These are phyloP conservation scores for Mollisiaceae sp. DNA, from an alignment of 2,329 filamentous ascomycete genomes.

Conservation along the genomic window DNA sequence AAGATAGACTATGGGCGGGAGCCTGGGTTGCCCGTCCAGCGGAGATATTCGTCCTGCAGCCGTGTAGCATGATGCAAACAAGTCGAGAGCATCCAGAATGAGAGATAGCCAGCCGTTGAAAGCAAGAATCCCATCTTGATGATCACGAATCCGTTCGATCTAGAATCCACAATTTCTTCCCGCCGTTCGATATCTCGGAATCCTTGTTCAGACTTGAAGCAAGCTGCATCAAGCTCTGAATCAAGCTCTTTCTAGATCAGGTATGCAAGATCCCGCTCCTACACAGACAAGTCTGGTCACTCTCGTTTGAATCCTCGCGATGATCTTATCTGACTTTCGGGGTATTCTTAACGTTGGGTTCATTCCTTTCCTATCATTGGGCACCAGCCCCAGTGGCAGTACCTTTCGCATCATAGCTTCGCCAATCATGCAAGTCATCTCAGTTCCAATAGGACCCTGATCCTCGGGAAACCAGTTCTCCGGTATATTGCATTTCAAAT, in stretches of 20 bases:
- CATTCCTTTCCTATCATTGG: neutral
- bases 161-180: neutral
- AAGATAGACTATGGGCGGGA: neutral
- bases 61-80: neutral
- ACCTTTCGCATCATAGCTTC: slow-evolving; percentile 9
- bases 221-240: slow-evolving; percentile 4
- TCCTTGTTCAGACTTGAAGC: too few species aligned
- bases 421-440: slow-evolving; percentile 9
- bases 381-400: neutral
- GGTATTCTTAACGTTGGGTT: neutral
- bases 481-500: neutral
- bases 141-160: neutral
- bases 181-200: too few species aligned
- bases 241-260: neutral
- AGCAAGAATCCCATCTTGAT: neutral
- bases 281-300: neutral
- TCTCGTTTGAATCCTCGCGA: slow-evolving; percentile 11
- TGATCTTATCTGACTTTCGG: slow-evolving; percentile 4
- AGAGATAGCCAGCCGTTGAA: neutral
- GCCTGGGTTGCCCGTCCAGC: slow-evolving; percentile 2
- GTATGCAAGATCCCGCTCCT: neutral
- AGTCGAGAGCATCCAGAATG: neutral
- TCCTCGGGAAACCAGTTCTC: neutral
- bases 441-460: neutral
- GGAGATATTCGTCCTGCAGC: neutral